Conservation (phyloP, 129 eudicot species). For the Arctium minus region DNA sequence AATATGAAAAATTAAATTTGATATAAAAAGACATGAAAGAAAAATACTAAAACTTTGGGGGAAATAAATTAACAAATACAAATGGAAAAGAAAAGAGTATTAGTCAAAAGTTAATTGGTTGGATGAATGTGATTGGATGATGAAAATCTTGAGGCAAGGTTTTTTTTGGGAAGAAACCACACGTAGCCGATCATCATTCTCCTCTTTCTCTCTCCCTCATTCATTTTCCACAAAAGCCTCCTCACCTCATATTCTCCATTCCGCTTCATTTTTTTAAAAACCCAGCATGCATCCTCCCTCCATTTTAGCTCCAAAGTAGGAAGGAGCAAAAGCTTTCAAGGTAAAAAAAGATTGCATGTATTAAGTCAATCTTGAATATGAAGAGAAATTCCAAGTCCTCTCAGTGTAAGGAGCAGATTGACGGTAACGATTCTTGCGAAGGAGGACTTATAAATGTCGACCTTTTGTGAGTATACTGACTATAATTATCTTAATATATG, state of each 20-base stretch:
- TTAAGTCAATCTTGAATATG: background rate
- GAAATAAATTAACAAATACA: too few species aligned
- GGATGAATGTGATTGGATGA: too few species aligned
- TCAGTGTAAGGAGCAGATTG: background rate
- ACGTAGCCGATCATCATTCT: too few species aligned
- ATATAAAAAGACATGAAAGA: too few species aligned
- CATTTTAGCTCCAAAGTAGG: background rate
- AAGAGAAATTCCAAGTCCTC: background rate
- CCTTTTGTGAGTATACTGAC: background rate
- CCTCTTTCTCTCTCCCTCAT: background rate
- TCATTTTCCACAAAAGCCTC: background rate
- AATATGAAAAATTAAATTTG: too few species aligned
- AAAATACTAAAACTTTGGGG: too few species aligned
- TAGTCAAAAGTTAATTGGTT: background rate
- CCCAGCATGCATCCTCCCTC: background rate
- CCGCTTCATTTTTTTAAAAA: background rate
- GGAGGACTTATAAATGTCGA: background rate
- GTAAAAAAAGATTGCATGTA: background rate
- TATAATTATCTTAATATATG: background rate
- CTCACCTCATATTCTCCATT: background rate
- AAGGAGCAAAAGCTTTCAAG: background rate
- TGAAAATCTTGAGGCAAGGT: too few species aligned
- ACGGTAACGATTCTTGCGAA: background rate
- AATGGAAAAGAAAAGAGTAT: too few species aligned
- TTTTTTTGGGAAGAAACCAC: too few species aligned